Percentiles rank a stretch among this genome's conserved stretches.
Evolutionary conservation across 2,329 filamentous ascomycete species (phyloP).

Genomic region (Penicillium freii): DNA sequence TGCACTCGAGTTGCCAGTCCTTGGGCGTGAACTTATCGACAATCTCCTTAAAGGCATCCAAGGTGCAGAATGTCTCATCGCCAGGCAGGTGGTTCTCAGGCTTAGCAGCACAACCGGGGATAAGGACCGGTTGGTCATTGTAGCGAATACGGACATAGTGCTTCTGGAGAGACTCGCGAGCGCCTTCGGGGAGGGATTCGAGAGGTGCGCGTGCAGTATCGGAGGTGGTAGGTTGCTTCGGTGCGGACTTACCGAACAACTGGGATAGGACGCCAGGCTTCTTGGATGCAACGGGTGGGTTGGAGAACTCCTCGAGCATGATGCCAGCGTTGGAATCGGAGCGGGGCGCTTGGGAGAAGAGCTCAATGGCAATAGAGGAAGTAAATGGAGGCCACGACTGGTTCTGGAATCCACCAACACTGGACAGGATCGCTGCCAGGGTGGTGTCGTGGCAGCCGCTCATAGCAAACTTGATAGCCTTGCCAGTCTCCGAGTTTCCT

Average conservation of each 20-base stretch:
- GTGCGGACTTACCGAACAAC: constrained; percentile 23
- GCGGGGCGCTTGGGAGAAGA: constrained; percentile 63
- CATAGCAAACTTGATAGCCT: constrained; percentile 67
- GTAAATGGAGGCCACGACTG: constrained; percentile 89
- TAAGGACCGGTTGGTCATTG: constrained; percentile 77
- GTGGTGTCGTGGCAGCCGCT: constrained; percentile 94
- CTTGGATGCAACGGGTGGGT: constrained; percentile 26
- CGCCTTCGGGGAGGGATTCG: constrained; percentile 29
- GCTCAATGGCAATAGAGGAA: constrained; percentile 84
- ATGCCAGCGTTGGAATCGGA: constrained; percentile 17
- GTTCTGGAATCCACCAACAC: constrained; percentile 72
- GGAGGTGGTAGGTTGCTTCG: constrained; percentile 22
- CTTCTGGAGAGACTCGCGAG: constrained; percentile 43
- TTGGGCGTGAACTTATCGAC: constrained; percentile 85
- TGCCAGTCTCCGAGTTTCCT: constrained; percentile 38
- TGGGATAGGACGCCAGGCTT: constrained; percentile 35
- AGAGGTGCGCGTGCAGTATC: constrained; percentile 36
- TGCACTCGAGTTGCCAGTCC: constrained; percentile 70
- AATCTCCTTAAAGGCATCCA: constrained; percentile 87
- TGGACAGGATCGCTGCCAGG: constrained; percentile 72
- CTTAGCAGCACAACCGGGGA: constrained; percentile 73
- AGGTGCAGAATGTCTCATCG: constrained; percentile 84
- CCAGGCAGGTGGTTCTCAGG: constrained; percentile 80
- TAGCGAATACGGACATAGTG: constrained; percentile 90
- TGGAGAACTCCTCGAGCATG: constrained; percentile 27